phyloP scores from a whole-genome alignment of 1,284 basidiomycete species.

The Sanguinoderma infundibulare region DNA sequence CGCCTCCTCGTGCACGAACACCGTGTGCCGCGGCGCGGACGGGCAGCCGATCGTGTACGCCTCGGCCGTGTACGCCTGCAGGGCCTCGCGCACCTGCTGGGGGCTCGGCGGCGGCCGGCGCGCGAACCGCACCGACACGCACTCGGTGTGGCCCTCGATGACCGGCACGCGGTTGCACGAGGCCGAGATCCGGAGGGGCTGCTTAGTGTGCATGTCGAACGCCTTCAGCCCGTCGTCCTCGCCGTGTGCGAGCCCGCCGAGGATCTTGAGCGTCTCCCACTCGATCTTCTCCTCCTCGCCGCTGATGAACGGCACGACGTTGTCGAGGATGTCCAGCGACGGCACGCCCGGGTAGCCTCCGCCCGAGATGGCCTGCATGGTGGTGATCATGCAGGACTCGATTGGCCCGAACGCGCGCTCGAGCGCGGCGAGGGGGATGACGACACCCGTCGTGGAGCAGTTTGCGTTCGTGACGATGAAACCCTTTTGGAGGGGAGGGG shows the following conservation, averaged over 20 bases:
- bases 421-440: constrained; percentile 91
- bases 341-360: constrained; percentile 96
- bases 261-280: constrained; percentile 97
- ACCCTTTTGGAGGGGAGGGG: constrained; percentile 79
- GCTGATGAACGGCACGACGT: constrained; percentile 93
- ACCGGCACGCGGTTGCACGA: constrained; percentile 60
- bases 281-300: constrained; percentile 99
- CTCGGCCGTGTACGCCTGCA: constrained; percentile 77
- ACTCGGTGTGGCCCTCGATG: constrained; percentile 93
- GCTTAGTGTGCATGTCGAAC: constrained; percentile 87
- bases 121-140: constrained; percentile 87
- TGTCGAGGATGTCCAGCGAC: constrained; percentile 93
- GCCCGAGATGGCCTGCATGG: constrained; percentile 98
- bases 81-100: constrained; percentile 87
- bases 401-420: constrained; percentile 94
- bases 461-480: constrained; percentile 99
- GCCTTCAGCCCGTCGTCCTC: constrained; percentile 53
- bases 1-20: constrained; percentile 90
- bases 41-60: constrained; percentile 85
- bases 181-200: constrained; percentile 88
- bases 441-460: constrained; percentile 95
- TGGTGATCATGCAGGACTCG: constrained; percentile 90
- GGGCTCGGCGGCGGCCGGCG: constrained; percentile 83
- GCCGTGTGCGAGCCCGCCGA: constrained; percentile 75
- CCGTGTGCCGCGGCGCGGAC: constrained; percentile 86